Evolutionary conservation across 108 stramenopile species (phyloP).

Genomic region (Nitzschia sp.): DNA sequence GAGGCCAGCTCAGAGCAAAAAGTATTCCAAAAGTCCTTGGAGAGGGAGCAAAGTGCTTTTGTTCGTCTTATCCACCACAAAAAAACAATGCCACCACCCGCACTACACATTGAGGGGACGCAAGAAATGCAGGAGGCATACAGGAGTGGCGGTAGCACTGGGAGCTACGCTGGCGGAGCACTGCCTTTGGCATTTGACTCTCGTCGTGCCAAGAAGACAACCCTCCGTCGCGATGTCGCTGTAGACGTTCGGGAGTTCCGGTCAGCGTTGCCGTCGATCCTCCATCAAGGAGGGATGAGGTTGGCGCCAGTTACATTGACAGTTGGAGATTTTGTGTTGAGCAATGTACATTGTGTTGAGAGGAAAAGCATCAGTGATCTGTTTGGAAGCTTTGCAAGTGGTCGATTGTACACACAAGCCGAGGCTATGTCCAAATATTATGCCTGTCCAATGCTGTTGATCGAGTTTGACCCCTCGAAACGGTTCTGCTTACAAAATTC

Average conservation of each 20-base stretch:
- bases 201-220: conserved; percentile 56
- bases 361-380: conserved; percentile 95
- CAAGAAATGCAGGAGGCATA: conserved; percentile 87
- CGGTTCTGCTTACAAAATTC: conserved; percentile 84
- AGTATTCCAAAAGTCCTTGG: conserved; percentile 82
- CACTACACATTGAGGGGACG: conserved; percentile 51
- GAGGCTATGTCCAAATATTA: conserved; percentile 93
- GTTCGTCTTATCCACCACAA: conserved; percentile 91
- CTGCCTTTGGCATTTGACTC: conserved; percentile 81
- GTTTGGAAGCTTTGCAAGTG: conserved; percentile 89
- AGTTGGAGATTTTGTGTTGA: conserved; percentile 95
- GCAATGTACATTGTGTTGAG: conserved; percentile 95
- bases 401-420: conserved; percentile 92
- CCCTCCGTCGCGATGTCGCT: conserved; percentile 65
- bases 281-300: conserved; percentile 91
- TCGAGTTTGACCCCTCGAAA: conserved; percentile 93
- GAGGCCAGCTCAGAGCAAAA: conserved; percentile 94
- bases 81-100: conserved; percentile 82
- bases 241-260: conserved; percentile 98
- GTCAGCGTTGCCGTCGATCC: conserved; percentile 90
- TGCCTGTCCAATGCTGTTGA: conserved; percentile 83
- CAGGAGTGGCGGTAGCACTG: conserved; percentile 42
- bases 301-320: conserved; percentile 88
- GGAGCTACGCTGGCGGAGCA: conserved; percentile 69
- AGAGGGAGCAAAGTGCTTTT: conserved; percentile 90